These are phyloP conservation scores for Ogataea pini DNA, from an alignment of 805 yeast species.

Conservation along the genomic window DNA sequence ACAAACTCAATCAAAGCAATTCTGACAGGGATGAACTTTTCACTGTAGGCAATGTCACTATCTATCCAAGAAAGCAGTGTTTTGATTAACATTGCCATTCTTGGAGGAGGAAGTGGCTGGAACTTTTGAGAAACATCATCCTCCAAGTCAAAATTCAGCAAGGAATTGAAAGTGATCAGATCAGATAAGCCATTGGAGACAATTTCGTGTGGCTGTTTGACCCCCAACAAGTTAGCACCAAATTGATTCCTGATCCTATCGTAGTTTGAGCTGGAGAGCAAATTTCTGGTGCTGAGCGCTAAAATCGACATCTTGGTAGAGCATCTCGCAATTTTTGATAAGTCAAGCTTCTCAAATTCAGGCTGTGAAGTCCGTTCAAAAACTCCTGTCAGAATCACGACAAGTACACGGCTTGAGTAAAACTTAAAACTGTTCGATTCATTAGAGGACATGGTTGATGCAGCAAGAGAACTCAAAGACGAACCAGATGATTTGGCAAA, in stretches of 20 bases:
- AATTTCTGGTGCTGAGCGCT: conserved; percentile 36
- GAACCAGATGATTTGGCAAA: neutral
- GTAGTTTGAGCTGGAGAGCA: conserved; percentile 39
- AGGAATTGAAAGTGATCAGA: conserved; percentile 48
- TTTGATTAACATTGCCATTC: conserved; percentile 61
- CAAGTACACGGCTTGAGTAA: conserved; percentile 40
- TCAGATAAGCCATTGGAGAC: conserved; percentile 44
- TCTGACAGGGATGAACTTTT: conserved; percentile 52
- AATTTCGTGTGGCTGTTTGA: conserved; percentile 42
- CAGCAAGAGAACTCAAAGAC: conserved; percentile 5
- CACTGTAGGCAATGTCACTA: conserved; percentile 60
- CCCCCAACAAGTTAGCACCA: conserved; percentile 67
- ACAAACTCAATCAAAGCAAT: conserved; percentile 50
- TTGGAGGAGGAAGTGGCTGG: conserved; percentile 59
- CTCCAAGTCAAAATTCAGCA: conserved; percentile 39
- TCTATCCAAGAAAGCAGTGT: conserved; percentile 60
- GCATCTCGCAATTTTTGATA: conserved; percentile 32
- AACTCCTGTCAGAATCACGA: conserved; percentile 32
- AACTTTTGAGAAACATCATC: conserved; percentile 25
- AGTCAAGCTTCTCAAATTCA: conserved; percentile 31
- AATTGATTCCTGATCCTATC: conserved; percentile 58
- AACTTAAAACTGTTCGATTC: conserved; percentile 15
- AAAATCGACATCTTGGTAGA: conserved; percentile 41
- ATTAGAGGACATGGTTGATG: neutral
- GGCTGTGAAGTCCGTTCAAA: conserved; percentile 28